Conservation (phyloP, 805 yeast species). For the Priceomyces castillae region DNA sequence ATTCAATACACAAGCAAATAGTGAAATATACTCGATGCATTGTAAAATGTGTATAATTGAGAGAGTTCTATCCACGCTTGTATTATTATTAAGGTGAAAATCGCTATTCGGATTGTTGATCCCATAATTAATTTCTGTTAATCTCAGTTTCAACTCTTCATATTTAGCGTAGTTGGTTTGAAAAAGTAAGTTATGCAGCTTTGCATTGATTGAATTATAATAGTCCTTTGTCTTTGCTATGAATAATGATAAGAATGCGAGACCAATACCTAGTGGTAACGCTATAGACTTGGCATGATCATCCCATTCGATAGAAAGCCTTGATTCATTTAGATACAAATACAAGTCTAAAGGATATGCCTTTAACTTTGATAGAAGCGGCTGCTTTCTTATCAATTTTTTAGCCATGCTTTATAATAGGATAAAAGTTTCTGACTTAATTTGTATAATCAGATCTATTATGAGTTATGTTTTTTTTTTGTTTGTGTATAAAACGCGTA, state of each 20-base stretch:
- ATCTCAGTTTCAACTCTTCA: conserved; percentile 24
- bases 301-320: conserved; percentile 43
- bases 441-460: not conserved
- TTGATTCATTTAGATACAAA: conserved; percentile 34
- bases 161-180: conserved; percentile 34
- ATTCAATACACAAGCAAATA: not conserved
- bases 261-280: conserved; percentile 27
- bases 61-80: not conserved
- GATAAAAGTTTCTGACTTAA: not conserved
- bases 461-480: not conserved
- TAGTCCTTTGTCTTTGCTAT: conserved; percentile 22
- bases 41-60: conserved; percentile 1
- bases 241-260: conserved; percentile 17
- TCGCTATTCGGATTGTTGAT: not conserved
- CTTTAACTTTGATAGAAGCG: conserved; percentile 28
- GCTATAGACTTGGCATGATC: conserved; percentile 28
- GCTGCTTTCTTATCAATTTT: conserved; percentile 23
- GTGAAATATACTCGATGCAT: not conserved
- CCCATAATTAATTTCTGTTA: conserved; percentile 1
- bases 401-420: conserved; percentile 7
- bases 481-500: conserved; percentile 5
- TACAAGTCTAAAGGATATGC: conserved; percentile 38
- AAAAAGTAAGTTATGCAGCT: conserved; percentile 32
- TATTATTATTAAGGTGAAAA: no score
- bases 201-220: conserved; percentile 24